These are phyloP conservation scores for Pleurotus pulmonarius DNA, from an alignment of 768 basidiomycete species.

Conservation along the genomic window DNA sequence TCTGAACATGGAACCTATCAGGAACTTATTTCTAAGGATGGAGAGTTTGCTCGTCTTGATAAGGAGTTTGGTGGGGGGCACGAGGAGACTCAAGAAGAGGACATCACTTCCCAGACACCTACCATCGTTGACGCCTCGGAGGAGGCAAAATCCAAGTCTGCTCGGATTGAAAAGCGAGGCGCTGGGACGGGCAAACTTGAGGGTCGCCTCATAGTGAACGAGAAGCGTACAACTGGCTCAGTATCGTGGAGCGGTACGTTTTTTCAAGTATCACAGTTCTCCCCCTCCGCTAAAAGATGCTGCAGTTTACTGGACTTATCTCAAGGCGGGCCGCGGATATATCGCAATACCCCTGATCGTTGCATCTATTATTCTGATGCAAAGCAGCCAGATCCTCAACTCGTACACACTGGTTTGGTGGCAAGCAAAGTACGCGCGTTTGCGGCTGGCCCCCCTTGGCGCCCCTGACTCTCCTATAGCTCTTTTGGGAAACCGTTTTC, in stretches of 20 bases:
- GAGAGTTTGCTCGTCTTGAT: conserved; percentile 55
- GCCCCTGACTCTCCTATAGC: conserved; percentile 19
- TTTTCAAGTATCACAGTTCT: background rate
- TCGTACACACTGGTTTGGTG: conserved; percentile 72
- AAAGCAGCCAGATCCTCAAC: conserved; percentile 56
- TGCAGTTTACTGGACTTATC: conserved; percentile 58
- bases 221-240: conserved; percentile 63
- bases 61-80: conserved; percentile 58
- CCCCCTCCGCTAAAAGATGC: too few species aligned
- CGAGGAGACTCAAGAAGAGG: conserved; percentile 27
- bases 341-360: conserved; percentile 50
- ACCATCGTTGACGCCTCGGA: conserved; percentile 16
- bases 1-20: conserved; percentile 71
- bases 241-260: conserved; percentile 42
- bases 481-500: conserved; percentile 44
- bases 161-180: conserved; percentile 26
- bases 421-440: conserved; percentile 49
- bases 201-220: conserved; percentile 63
- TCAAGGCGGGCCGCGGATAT: conserved; percentile 50
- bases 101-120: conserved; percentile 9
- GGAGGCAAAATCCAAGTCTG: conserved; percentile 26
- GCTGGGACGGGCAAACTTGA: conserved; percentile 61
- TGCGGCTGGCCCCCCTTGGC: too few species aligned
- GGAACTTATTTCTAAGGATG: conserved; percentile 43
- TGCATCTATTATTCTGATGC: conserved; percentile 52